Conservation (phyloP, 768 basidiomycete species). For the Grammothele lineata region DNA sequence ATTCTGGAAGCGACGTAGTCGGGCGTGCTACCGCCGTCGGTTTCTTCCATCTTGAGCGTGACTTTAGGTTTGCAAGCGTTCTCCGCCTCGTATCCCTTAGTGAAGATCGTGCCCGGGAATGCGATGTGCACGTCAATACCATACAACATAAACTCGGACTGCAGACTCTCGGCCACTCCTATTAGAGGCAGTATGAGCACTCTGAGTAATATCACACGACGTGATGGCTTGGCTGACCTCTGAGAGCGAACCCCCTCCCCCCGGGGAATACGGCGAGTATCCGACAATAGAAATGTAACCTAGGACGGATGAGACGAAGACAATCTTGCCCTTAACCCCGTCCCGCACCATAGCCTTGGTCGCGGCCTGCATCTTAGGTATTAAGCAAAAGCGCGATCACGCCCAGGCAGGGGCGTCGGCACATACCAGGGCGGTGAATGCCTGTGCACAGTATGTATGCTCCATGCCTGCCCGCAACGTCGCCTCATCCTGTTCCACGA, state of each 20-base stretch:
- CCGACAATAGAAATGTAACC: constrained; percentile 76
- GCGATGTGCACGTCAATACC: constrained; percentile 75
- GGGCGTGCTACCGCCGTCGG: constrained; percentile 59
- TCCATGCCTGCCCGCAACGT: constrained; percentile 57
- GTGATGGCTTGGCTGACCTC: constrained; percentile 45
- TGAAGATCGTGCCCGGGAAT: constrained; percentile 78
- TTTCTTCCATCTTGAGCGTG: constrained; percentile 70
- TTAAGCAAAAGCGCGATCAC: not conserved
- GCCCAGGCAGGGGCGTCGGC: not conserved
- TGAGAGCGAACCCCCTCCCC: constrained; percentile 82
- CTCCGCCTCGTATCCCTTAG: constrained; percentile 73
- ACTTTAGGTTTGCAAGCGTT: constrained; percentile 74
- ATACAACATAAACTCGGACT: constrained; percentile 76
- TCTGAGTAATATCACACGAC: not conserved
- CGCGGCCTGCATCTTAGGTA: constrained; percentile 45
- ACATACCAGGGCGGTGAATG: constrained; percentile 49
- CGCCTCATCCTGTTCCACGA: constrained; percentile 62
- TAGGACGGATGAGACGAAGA: constrained; percentile 71
- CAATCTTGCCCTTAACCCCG: constrained; percentile 61
- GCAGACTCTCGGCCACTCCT: constrained; percentile 84
- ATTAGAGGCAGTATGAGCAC: not conserved
- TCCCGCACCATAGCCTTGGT: constrained; percentile 58
- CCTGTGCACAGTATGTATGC: constrained; percentile 51
- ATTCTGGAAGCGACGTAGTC: constrained; percentile 59
- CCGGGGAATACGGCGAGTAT: constrained; percentile 75